A percentile compares a stretch with the other conserved stretches of the same genome.
These are phyloP conservation scores for Ceratorhiza oryzae-sativae DNA, from an alignment of 1,284 basidiomycete species.

Conservation along the genomic window DNA sequence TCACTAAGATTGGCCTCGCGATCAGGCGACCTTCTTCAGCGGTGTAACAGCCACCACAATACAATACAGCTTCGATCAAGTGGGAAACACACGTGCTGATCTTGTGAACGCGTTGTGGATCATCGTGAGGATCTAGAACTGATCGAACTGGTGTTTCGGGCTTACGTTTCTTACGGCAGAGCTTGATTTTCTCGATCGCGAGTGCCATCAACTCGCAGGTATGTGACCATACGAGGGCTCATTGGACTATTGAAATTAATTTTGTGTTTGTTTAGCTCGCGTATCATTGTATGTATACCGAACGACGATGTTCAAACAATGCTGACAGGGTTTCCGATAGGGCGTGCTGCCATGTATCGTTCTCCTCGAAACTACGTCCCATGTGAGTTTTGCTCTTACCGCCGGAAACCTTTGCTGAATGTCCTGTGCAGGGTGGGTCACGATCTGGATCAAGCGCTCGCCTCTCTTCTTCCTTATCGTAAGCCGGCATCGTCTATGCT, in stretches of 20 bases:
- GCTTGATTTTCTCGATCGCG: slow-evolving; percentile 74
- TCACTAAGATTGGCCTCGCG: neutral
- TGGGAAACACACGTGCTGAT: slow-evolving; percentile 42
- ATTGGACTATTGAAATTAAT: neutral
- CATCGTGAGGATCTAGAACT: slow-evolving; percentile 46
- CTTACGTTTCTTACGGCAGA: neutral
- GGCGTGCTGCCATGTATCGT: slow-evolving; percentile 66
- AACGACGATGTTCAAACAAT: neutral
- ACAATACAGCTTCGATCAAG: slow-evolving; percentile 23
- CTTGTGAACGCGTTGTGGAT: slow-evolving; percentile 75
- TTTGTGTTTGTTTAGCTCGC: slow-evolving; percentile 6
- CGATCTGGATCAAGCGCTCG: slow-evolving; percentile 59
- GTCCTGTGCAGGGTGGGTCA: slow-evolving; percentile 16
- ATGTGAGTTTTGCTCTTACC: slow-evolving; percentile 49
- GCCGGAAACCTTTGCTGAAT: neutral
- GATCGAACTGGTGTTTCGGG: neutral
- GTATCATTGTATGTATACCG: slow-evolving; percentile 17
- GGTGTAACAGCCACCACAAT: slow-evolving; percentile 61
- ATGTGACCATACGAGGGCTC: neutral
- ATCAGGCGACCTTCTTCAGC: slow-evolving; percentile 71
- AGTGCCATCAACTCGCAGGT: slow-evolving; percentile 77
- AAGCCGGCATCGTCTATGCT: neutral
- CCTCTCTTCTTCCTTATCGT: slow-evolving; percentile 75
- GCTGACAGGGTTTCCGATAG: slow-evolving; percentile 1
- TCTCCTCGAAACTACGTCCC: slow-evolving; percentile 71